phyloP scores from a whole-genome alignment of 1,139 yeast genomes.

The Candida glucosophila region DNA sequence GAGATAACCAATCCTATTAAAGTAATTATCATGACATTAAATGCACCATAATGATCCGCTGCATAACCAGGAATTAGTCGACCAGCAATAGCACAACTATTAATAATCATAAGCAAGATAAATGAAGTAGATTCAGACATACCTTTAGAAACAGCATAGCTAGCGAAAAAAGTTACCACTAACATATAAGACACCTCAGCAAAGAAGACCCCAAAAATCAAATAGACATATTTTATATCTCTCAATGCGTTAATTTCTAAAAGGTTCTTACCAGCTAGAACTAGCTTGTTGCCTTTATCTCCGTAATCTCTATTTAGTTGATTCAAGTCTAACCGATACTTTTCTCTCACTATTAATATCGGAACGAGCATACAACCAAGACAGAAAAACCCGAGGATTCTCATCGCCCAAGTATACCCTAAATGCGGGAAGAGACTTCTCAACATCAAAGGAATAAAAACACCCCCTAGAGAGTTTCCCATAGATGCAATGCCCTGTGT shows the following conservation, averaged over 20 bases:
- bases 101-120: constrained; percentile 44
- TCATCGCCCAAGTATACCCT: constrained; percentile 29
- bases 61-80: constrained; percentile 49
- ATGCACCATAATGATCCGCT: constrained; percentile 48
- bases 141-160: constrained; percentile 48
- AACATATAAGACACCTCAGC: constrained; percentile 50
- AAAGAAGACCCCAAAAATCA: constrained; percentile 29
- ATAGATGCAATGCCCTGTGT: constrained; percentile 30
- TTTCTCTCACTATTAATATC: constrained; percentile 6
- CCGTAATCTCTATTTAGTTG: constrained; percentile 2
- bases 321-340: constrained; percentile 3
- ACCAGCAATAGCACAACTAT: constrained; percentile 54
- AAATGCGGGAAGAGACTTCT: constrained; percentile 19
- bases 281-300: constrained; percentile 1
- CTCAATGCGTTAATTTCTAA: constrained; percentile 18
- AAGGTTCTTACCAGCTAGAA: constrained; percentile 7
- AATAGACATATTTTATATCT: constrained; percentile 18
- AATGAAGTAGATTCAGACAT: constrained; percentile 44
- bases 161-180: constrained; percentile 45
- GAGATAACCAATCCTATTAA: constrained; percentile 32
- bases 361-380: constrained; percentile 17
- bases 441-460: constrained; percentile 25
- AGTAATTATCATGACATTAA: constrained; percentile 42
- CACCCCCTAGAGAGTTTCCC: constrained; percentile 34
- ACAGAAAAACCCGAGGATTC: constrained; percentile 25